Base-by-base conservation (phyloP, 2,329 filamentous ascomycete genomes). In the Lasiodiplodia citricola region DNA sequence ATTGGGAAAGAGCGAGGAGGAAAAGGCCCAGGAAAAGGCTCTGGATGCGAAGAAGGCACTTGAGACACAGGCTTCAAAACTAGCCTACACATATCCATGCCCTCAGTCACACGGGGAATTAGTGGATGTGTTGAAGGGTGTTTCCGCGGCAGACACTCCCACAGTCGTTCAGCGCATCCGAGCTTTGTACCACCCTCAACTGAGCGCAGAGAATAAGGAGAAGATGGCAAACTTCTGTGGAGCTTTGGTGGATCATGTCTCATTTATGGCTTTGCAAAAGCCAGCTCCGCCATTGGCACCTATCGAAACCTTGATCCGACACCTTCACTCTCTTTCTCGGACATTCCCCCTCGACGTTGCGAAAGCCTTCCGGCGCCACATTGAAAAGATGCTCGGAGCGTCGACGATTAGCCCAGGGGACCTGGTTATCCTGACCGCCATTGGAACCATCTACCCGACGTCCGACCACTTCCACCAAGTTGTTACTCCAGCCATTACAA, bases 391-490 rank as follows among this genome's bases (percentile, higher is more conserved):
- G 41, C 82, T 87, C 51, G 79, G 85, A 14, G 80, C 85, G 2
- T 84, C 88, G 85, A 74, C 87, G 79, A 75, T 86, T 78, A 73
- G 79, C 14, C 77, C 85, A n/a, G 92, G 93, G 21, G 94, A 99
- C 75, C 81, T 99, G 23, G 82, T 94, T 25, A 82, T 97, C n/a
- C 83, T 99, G 44, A 94, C 93, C 0, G 94, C 93, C 0, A 88
- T 97, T 70, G 89, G 91, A 51, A 90, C 89, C 2, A 92, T 96
- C 66, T 99, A 97, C 75, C 94, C 96, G 4, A 97, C 96, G 0
- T 97, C 94, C 0, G 96, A 99, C 80, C 94, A 98, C 80, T 99
- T 98, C 80, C 96, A 99, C 75, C 91, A 96, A 74, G 93, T 98
- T 44, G 91, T 93, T 51, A 99, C 96, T 1, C 96, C 96, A 2